Evolutionary conservation across 2,329 filamentous ascomycete genomes (phyloP).

Genomic region (Trichoderma cornu-damae): DNA sequence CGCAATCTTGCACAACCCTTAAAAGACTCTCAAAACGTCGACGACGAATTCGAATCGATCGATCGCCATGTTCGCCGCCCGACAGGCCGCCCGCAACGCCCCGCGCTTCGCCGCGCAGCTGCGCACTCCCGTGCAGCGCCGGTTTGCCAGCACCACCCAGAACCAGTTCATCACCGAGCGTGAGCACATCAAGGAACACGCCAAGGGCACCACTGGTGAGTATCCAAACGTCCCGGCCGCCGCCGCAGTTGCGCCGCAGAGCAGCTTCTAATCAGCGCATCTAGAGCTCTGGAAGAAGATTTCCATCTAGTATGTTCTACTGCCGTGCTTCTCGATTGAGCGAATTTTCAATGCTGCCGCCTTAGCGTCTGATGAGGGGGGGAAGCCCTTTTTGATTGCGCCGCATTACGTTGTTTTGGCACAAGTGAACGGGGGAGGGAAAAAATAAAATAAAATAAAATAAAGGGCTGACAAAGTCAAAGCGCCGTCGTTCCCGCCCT

Average conservation of each 20-base stretch:
- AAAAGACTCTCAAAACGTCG: slow-evolving; percentile 25
- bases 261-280: slow-evolving; percentile 31
- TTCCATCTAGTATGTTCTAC: slow-evolving; percentile 78
- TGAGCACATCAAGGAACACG: slow-evolving; percentile 84
- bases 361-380: not conserved
- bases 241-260: not conserved
- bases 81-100: slow-evolving; percentile 55
- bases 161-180: slow-evolving; percentile 94
- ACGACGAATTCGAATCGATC: slow-evolving; percentile 18
- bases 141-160: slow-evolving; percentile 68
- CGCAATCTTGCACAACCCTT: slow-evolving; percentile 29
- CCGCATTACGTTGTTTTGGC: no score
- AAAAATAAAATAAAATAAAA: no score
- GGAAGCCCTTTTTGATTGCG: not conserved
- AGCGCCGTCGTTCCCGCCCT: slow-evolving; percentile 74
- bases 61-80: slow-evolving; percentile 58
- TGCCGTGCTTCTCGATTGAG: slow-evolving; percentile 21
- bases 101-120: slow-evolving; percentile 60
- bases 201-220: slow-evolving; percentile 75
- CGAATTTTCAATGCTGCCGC: slow-evolving; percentile 25
- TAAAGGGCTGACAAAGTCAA: slow-evolving; percentile 23
- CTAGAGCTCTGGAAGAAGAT: slow-evolving; percentile 93
- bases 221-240: slow-evolving; percentile 25
- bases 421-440: no score
- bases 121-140: slow-evolving; percentile 60